Evolutionary conservation across 2,329 filamentous ascomycete species (phyloP).

Genomic region (Phaeoacremonium minimum): DNA sequence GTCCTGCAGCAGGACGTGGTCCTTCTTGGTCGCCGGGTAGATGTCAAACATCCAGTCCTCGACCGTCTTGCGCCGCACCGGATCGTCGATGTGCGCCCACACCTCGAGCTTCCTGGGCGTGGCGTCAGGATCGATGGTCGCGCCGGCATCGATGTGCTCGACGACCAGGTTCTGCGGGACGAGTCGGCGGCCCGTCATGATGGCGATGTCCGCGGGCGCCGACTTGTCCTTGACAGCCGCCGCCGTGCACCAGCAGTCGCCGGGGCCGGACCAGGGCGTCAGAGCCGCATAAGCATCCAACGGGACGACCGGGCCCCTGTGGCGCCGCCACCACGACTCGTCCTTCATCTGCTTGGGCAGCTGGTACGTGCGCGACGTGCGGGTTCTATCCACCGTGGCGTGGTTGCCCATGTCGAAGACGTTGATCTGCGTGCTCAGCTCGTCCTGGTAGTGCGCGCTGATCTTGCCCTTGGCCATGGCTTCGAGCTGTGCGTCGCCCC

Average conservation of each 20-base stretch:
- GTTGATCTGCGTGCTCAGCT: constrained; percentile 60
- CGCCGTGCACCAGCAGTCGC: constrained; percentile 79
- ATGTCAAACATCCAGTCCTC: constrained; percentile 36
- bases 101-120: constrained; percentile 68
- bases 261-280: constrained; percentile 67
- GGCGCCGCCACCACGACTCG: constrained; percentile 15
- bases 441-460: constrained; percentile 33
- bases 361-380: constrained; percentile 57
- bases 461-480: constrained; percentile 43
- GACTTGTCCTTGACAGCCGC: constrained; percentile 33
- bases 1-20: constrained; percentile 21
- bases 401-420: constrained; percentile 66
- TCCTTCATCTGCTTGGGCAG: constrained; percentile 19
- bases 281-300: constrained; percentile 54
- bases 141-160: constrained; percentile 63
- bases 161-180: constrained; percentile 66
- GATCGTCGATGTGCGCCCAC: constrained; percentile 56
- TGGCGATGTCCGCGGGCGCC: constrained; percentile 59
- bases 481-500: constrained; percentile 41
- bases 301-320: constrained; percentile 10
- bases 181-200: constrained; percentile 54
- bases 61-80: constrained; percentile 31
- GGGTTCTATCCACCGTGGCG: constrained; percentile 54
- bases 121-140: constrained; percentile 56
- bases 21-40: constrained; percentile 26